A percentile compares a stretch with the other conserved stretches of the same genome.
Evolutionary conservation across 2,329 filamentous ascomycete species (phyloP).

Genomic region (Triangularia setosa): DNA sequence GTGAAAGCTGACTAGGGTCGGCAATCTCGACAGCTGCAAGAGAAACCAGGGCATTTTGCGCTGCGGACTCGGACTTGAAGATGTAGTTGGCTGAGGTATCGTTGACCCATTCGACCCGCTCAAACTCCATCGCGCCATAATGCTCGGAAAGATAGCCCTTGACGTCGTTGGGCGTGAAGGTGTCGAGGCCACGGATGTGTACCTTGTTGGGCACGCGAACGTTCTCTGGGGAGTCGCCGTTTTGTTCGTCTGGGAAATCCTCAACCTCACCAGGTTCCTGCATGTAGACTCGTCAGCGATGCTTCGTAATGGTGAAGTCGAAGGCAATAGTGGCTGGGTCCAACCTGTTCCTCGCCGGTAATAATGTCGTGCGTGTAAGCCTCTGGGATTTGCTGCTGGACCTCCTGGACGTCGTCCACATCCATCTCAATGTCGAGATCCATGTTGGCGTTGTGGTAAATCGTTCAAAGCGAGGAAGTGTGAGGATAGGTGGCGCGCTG

Average conservation of each 20-base stretch:
- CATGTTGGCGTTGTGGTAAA: slow-evolving; percentile 39
- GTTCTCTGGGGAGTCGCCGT: slow-evolving; percentile 27
- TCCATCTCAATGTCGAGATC: slow-evolving; percentile 73
- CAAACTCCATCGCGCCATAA: slow-evolving; percentile 51
- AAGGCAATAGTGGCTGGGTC: slow-evolving; percentile 3
- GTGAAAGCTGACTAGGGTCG: slow-evolving; percentile 53
- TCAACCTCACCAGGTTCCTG: slow-evolving; percentile 42
- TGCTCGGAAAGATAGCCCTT: slow-evolving; percentile 69
- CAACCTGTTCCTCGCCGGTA: slow-evolving; percentile 29
- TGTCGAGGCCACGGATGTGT: slow-evolving; percentile 80
- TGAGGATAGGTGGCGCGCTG: background rate
- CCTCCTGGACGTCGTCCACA: slow-evolving; percentile 38
- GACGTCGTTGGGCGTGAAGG: slow-evolving; percentile 75
- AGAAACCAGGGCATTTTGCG: slow-evolving; percentile 52
- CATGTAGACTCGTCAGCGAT: background rate
- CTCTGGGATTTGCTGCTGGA: slow-evolving; percentile 26
- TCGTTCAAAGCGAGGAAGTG: background rate
- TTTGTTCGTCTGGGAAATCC: slow-evolving; percentile 25
- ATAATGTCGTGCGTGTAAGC: slow-evolving; percentile 28
- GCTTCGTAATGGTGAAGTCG: slow-evolving; percentile 7
- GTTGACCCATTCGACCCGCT: slow-evolving; percentile 87
- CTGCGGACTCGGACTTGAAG: slow-evolving; percentile 56
- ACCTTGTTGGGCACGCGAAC: slow-evolving; percentile 57
- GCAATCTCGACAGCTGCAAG: slow-evolving; percentile 50
- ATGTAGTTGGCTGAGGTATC: slow-evolving; percentile 86